Base-by-base conservation (phyloP, 371 early-diverging fungal genomes). In the Mucor saturninus region DNA sequence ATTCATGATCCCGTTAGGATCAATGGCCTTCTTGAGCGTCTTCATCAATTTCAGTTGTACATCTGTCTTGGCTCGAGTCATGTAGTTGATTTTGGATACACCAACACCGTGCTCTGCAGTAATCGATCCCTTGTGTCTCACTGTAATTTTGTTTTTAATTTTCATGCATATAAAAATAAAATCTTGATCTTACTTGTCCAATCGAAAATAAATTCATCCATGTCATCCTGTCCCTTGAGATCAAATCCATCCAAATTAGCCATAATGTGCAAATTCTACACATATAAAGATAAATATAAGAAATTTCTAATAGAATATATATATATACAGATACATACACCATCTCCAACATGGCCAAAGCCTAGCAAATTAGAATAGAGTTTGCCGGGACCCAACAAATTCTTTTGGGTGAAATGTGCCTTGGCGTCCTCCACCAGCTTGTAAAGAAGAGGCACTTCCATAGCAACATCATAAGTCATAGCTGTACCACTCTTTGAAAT, bases 331-430 rank as follows among this genome's bases (percentile, higher is more conserved):
- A 37, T 62, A 74, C 77, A 59, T 75, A 64, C 63, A 66, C 86
- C 90, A 76, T 95, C 93, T 5, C 95, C 94, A 39, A 94, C 79
- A 68, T 94, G 94, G n/a, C 98, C 98, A 77, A 91, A 97, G 7
- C 97, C 98, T 61, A 89, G 67, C 0, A 80, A 13, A 39, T 80
- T 80, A 0, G 66, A 62, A 61, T 75, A 77, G 39, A 82, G 69
- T 29, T 71, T 80, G 13, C 82, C 83, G 4, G 55, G 59, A 2
- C 79, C 85, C 7, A 90, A 39, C 9, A 72, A 35, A 8, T 80
- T 81, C 32, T 69, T 62, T 6, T 62, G 56, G 6, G 59, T 67
- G 32, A 94, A 83, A 31, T 84, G 80, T 9, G 61, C 68, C 31
- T 85, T 77, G 63, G 92, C 83, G 48, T 87, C 91, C 62, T 84